These are phyloP conservation scores for Acaromyces ingoldii DNA, from an alignment of 1,284 basidiomycete species.

Conservation along the genomic window DNA sequence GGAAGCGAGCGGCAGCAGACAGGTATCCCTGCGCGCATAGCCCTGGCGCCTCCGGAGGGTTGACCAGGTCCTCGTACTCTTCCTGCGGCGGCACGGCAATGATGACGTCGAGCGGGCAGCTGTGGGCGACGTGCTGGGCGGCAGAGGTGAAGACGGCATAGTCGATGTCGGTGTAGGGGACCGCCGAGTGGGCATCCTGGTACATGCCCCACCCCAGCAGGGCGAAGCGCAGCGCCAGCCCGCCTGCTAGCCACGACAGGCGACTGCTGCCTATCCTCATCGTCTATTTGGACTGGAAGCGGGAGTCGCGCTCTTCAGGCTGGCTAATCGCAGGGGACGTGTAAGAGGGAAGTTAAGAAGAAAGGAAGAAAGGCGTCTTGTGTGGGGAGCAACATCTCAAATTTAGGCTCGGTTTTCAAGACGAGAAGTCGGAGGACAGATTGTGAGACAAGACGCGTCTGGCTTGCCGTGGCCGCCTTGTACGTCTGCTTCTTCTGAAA, in stretches of 20 bases:
- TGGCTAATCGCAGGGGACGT: too few relatives aligned
- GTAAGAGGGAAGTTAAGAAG: too few relatives aligned
- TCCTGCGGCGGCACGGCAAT: slow-evolving; percentile 14
- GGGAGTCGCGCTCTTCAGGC: too few relatives aligned
- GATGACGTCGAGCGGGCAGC: slow-evolving; percentile 32
- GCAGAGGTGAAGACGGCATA: slow-evolving; percentile 94
- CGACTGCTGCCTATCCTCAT: too few relatives aligned
- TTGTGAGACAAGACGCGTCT: too few relatives aligned
- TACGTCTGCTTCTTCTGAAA: too few relatives aligned
- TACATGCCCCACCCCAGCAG: slow-evolving; percentile 80
- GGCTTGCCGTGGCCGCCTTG: too few relatives aligned
- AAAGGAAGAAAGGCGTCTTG: too few relatives aligned
- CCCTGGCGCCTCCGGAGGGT: slow-evolving; percentile 11
- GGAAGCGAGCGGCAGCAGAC: slow-evolving; percentile 55
- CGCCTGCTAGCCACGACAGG: slow-evolving; percentile 52
- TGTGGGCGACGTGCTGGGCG: slow-evolving; percentile 52
- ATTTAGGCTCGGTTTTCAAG: too few relatives aligned
- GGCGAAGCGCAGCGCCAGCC: slow-evolving; percentile 62
- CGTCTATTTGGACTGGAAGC: too few relatives aligned
- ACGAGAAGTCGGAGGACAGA: too few relatives aligned
- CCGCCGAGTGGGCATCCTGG: slow-evolving; percentile 72
- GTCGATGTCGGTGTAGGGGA: slow-evolving; percentile 96
- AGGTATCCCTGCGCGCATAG: slow-evolving; percentile 37
- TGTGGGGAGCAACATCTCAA: too few relatives aligned
- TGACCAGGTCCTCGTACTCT: slow-evolving; percentile 18